Evolutionary conservation across 163 green algal species (phyloP).

Genomic region (Scenedesmus sp.): DNA sequence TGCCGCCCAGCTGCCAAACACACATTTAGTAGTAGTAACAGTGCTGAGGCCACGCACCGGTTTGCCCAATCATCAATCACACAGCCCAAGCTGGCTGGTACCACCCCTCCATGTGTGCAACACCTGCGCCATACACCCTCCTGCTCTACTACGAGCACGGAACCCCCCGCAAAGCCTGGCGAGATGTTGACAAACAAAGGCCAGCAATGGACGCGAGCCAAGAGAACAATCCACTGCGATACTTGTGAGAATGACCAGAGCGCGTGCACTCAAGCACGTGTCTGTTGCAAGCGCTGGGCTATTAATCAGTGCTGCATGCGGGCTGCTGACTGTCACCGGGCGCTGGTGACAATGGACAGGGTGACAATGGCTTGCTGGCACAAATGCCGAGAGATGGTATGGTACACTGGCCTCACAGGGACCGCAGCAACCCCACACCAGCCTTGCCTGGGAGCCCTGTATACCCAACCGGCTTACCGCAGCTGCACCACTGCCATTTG

Average conservation of each 20-base stretch:
- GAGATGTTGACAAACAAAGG: neutral
- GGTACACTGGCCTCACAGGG: neutral
- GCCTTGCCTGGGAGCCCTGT: neutral
- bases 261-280: neutral
- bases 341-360: neutral
- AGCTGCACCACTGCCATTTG: neutral
- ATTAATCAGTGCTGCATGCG: neutral
- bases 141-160: neutral
- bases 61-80: neutral
- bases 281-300: neutral
- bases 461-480: neutral
- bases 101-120: neutral
- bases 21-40: neutral
- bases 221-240: no score
- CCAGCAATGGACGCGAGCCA: neutral
- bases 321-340: neutral
- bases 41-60: neutral
- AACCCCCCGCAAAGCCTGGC: neutral
- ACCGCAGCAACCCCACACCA: neutral
- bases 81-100: neutral
- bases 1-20: neutral
- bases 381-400: neutral
- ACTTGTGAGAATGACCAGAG: neutral
- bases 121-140: neutral
- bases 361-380: no score